Evolutionary conservation across 2,329 filamentous ascomycete species (phyloP).

Genomic region (Alternaria viburni): DNA sequence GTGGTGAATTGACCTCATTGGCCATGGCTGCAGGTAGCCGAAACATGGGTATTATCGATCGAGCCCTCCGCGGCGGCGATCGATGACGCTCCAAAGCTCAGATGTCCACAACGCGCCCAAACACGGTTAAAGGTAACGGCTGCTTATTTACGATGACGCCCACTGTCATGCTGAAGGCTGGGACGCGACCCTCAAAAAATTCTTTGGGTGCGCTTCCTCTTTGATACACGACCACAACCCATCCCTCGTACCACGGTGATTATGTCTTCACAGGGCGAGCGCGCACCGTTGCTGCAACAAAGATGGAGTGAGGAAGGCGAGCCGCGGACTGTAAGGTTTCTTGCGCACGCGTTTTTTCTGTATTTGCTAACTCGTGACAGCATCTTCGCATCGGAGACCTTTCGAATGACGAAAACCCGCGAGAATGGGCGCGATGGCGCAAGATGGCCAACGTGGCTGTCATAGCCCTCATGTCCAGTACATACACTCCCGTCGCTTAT

Average conservation of each 20-base stretch:
- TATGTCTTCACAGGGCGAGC: constrained; percentile 42
- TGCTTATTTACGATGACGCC: constrained; percentile 10
- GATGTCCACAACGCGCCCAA: constrained; percentile 6
- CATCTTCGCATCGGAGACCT: constrained; percentile 32
- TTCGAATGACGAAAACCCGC: constrained; percentile 53
- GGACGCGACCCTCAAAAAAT: not conserved
- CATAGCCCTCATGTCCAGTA: constrained; percentile 58
- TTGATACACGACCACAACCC: not conserved
- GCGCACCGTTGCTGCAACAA: constrained; percentile 49
- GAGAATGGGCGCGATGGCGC: constrained; percentile 52
- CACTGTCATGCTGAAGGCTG: not conserved
- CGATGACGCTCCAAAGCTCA: constrained; percentile 15
- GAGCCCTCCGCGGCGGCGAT: constrained; percentile 1
- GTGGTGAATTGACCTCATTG: not conserved
- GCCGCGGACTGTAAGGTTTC: constrained; percentile 33
- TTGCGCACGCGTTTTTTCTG: not conserved
- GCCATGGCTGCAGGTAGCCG: not conserved
- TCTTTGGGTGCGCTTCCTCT: not conserved
- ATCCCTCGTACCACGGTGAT: not conserved
- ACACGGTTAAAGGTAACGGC: constrained; percentile 1
- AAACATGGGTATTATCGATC: constrained; percentile 4
- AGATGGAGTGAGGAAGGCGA: constrained; percentile 40
- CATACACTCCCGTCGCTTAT: not conserved
- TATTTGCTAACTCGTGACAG: constrained; percentile 19
- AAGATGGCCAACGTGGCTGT: constrained; percentile 59